Evolutionary conservation across 768 basidiomycete species (phyloP).

Genomic region (Wakefieldia striispora): DNA sequence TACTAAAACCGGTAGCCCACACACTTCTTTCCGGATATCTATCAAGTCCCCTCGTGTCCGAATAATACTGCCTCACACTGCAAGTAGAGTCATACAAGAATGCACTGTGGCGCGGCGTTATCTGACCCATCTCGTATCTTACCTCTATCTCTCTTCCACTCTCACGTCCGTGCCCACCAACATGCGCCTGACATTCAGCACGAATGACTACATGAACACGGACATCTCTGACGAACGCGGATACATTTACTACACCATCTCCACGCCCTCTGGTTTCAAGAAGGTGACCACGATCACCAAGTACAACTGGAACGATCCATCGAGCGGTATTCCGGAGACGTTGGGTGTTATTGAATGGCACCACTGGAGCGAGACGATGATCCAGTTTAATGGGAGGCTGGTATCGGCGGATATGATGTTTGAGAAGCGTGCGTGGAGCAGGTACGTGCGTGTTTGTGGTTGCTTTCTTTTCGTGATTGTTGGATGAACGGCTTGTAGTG

Average conservation of each 20-base stretch:
- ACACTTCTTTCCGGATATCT: no score
- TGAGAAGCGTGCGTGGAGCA: background rate
- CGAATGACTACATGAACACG: conserved; percentile 17
- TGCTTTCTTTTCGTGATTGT: no score
- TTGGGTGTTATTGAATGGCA: conserved; percentile 11
- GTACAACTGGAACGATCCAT: background rate
- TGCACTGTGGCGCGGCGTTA: no score
- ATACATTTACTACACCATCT: conserved; percentile 6
- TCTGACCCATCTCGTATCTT: no score
- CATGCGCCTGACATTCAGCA: conserved; percentile 23
- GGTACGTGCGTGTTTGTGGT: background rate
- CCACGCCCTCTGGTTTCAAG: background rate
- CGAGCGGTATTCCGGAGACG: background rate
- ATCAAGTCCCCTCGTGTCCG: no score
- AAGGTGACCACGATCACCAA: conserved; percentile 7
- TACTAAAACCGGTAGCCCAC: no score
- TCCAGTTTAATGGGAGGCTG: conserved; percentile 3
- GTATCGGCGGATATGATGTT: background rate
- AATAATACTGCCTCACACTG: no score
- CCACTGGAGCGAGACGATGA: background rate
- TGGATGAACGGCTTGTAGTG: conserved; percentile 4
- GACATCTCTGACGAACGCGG: conserved; percentile 16
- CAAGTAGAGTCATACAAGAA: no score
- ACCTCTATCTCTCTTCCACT: no score
- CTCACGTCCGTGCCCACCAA: no score